Conservation (phyloP, 1,284 basidiomycete genomes). For the Leccinum pallidistipes region DNA sequence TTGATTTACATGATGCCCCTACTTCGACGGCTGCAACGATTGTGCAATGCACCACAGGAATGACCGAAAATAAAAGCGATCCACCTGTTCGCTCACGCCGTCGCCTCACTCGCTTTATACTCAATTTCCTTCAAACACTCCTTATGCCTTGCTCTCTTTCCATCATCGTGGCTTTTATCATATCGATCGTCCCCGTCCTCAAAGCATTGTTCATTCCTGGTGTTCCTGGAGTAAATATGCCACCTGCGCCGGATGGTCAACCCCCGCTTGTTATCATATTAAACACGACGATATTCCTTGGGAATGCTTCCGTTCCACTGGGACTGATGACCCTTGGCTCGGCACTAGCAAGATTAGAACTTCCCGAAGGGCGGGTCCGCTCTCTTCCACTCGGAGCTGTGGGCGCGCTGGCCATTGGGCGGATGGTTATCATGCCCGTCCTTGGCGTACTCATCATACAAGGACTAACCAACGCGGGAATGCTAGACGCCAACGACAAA, state of each 20-base stretch:
- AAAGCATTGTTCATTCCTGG: slow-evolving; percentile 67
- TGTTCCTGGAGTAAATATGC: slow-evolving; percentile 51
- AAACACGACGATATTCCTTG: slow-evolving; percentile 68
- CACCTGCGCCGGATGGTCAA: slow-evolving; percentile 69
- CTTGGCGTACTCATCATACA: slow-evolving; percentile 66
- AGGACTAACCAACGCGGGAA: slow-evolving; percentile 46
- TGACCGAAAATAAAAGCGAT: neutral
- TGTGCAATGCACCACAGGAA: neutral
- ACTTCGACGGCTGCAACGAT: slow-evolving; percentile 6
- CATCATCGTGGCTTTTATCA: slow-evolving; percentile 65
- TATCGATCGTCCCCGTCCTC: slow-evolving; percentile 64
- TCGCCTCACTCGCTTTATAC: slow-evolving; percentile 16
- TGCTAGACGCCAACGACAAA: slow-evolving; percentile 57
- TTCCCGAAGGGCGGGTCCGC: slow-evolving; percentile 50
- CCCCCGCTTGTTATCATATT: slow-evolving; percentile 71
- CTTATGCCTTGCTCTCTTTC: slow-evolving; percentile 57
- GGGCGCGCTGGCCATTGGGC: slow-evolving; percentile 55
- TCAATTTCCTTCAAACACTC: slow-evolving; percentile 43
- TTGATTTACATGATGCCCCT: slow-evolving; percentile 1
- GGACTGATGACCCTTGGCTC: slow-evolving; percentile 75
- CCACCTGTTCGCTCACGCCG: neutral
- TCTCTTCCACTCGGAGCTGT: slow-evolving; percentile 70
- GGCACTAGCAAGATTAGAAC: slow-evolving; percentile 64
- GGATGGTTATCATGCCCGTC: slow-evolving; percentile 69
- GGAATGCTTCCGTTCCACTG: slow-evolving; percentile 70